Percentiles rank a stretch among this genome's conserved stretches.
Conservation (phyloP, 163 green algal species). For the Chlorella variabilis region DNA sequence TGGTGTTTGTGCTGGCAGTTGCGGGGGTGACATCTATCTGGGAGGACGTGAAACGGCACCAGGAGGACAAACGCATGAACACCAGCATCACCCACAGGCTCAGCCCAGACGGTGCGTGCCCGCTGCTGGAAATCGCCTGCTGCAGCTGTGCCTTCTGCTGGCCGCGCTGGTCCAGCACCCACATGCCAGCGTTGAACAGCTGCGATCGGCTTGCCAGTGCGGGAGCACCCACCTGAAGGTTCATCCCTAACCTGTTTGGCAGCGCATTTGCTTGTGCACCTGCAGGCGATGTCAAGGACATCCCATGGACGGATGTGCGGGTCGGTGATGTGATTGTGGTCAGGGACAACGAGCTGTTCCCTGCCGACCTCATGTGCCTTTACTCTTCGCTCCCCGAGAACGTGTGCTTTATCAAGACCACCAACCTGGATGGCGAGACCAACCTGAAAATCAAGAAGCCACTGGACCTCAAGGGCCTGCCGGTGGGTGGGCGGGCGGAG, state of each 20-base stretch:
- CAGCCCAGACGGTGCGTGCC: slow-evolving; percentile 54
- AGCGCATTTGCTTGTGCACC: not conserved
- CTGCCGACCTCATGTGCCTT: slow-evolving; percentile 86
- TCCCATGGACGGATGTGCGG: slow-evolving; percentile 72
- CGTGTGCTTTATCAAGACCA: slow-evolving; percentile 89
- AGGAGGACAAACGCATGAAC: slow-evolving; percentile 83
- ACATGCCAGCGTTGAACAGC: no score
- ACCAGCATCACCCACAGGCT: slow-evolving; percentile 65
- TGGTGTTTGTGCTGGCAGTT: slow-evolving; percentile 90
- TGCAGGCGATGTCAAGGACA: slow-evolving; percentile 52
- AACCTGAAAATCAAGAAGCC: slow-evolving; percentile 87
- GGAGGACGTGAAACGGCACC: slow-evolving; percentile 85
- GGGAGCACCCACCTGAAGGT: no score
- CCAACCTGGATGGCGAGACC: slow-evolving; percentile 89
- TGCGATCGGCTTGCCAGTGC: no score
- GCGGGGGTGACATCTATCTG: slow-evolving; percentile 81
- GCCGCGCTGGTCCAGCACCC: no score
- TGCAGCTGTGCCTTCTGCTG: not conserved
- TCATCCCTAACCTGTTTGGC: no score
- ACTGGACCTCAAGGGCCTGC: slow-evolving; percentile 46
- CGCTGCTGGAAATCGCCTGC: not conserved
- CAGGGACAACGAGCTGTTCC: slow-evolving; percentile 81
- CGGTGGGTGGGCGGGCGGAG: not conserved
- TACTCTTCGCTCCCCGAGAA: slow-evolving; percentile 64
- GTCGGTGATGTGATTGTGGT: slow-evolving; percentile 65